Evolutionary conservation across 495 filamentous ascomycete genomes (phyloP), one percentile per base, ranked within the genome.

Genomic region (Astrothelium subdiscretum): DNA sequence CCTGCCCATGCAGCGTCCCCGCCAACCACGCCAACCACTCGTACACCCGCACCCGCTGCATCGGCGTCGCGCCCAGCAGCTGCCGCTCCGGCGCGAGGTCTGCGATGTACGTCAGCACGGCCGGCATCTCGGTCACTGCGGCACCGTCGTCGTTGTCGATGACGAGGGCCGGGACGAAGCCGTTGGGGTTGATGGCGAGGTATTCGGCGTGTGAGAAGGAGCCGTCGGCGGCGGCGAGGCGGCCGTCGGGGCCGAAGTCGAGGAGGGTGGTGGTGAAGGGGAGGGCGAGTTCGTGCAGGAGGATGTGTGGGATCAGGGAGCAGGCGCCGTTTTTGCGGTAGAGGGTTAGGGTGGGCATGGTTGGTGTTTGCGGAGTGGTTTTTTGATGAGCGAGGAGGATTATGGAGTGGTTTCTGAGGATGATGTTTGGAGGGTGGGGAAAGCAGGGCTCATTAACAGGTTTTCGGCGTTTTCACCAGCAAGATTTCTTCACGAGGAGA

Each of bases 21-120:
- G 72, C 70, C 4, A 78, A 62, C 67, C 70, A 78, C 32, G 64
- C 67, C 67, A 76, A 26, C 76, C 76, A 78, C 64, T 76, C 73
- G 26, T 73, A 70, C 3, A 68, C 65, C 22, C 71, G 66, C 12
- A 71, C 70, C 1, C 58, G 69, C 31, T 75, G 74, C 10, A 74
- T 54, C 1, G 59, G 24, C 15, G 67, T 68, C 26, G 44, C 42
- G 10, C 76, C 76, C 26, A 76, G 40, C 2, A 76, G 58, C 8
- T 70, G 35, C 26, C 40, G 59, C 11, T 68, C 66, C 0, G 75
- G 74, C 5, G 66, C 65, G 3, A 72, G 60, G 15, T 62, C 32
- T 18, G 71, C 61, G 61, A 75, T 72, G 54, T 52, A 69, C 52
- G 66, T 70, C 52, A 70, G 63, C 54, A 72, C 66, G 3, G 75